A percentile compares a stretch with the other conserved stretches of the same genome.
These are phyloP conservation scores for Dioszegia aurantiaca DNA, from an alignment of 768 basidiomycete genomes.

Conservation along the genomic window DNA sequence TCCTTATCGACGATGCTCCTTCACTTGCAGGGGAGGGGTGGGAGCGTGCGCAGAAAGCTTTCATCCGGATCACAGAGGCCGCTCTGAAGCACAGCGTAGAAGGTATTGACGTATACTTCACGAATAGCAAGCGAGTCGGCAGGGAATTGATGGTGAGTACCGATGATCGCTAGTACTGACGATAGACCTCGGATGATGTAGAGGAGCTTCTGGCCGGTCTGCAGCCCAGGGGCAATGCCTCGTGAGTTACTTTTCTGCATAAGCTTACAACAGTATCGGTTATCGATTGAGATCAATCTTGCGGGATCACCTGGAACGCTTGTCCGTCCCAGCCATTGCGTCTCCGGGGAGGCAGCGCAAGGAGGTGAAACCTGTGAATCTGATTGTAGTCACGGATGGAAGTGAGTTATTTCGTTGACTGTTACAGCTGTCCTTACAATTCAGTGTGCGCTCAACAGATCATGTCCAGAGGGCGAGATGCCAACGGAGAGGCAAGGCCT, in stretches of 20 bases:
- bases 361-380: conserved; percentile 46
- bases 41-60: conserved; percentile 33
- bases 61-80: conserved; percentile 44
- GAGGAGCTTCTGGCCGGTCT: conserved; percentile 46
- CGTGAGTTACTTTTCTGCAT: conserved; percentile 29
- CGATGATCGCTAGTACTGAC: not conserved
- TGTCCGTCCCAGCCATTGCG: conserved; percentile 25
- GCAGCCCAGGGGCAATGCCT: conserved; percentile 41
- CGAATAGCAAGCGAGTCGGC: conserved; percentile 45
- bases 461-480: conserved; percentile 15
- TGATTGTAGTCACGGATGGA: conserved; percentile 46
- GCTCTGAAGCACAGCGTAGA: conserved; percentile 33
- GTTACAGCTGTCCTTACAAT: no score
- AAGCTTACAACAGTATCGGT: conserved; percentile 30
- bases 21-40: conserved; percentile 47
- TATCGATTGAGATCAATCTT: conserved; percentile 40
- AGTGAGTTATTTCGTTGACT: conserved; percentile 21
- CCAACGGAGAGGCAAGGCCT: conserved; percentile 8
- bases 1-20: conserved; percentile 44
- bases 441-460: conserved; percentile 31
- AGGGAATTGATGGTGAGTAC: conserved; percentile 35
- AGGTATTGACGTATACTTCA: conserved; percentile 47
- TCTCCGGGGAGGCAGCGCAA: conserved; percentile 17
- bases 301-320: conserved; percentile 40
- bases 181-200: conserved; percentile 27